A percentile compares a stretch with the other conserved stretches of the same genome.
Evolutionary conservation across 2,329 filamentous ascomycete genomes (phyloP).

Genomic region (Xylaria hypoxylon): DNA sequence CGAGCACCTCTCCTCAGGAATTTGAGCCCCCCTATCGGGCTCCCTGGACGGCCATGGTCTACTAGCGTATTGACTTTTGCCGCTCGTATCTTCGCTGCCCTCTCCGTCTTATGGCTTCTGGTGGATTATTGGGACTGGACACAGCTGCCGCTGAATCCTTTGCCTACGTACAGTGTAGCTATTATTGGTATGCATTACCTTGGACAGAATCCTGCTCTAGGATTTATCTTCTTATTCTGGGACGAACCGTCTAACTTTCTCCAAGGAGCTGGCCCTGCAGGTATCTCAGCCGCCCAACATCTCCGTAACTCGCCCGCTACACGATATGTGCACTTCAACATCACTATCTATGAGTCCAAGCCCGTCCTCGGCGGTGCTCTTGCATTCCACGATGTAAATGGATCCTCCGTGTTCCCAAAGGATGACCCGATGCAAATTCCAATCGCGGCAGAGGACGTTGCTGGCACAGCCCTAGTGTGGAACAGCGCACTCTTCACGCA

Average conservation of each 20-base stretch:
- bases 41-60: not conserved
- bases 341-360: constrained; percentile 42
- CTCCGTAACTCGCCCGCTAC: not conserved
- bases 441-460: constrained; percentile 44
- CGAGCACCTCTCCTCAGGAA: not conserved
- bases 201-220: too few species aligned
- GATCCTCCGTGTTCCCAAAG: constrained; percentile 38
- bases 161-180: not conserved
- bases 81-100: too few species aligned
- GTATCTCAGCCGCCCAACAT: constrained; percentile 7
- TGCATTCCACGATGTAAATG: constrained; percentile 36
- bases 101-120: too few species aligned
- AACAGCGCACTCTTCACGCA: constrained; percentile 41
- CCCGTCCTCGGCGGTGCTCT: constrained; percentile 41
- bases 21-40: too few species aligned
- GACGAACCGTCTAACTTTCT: not conserved
- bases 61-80: too few species aligned
- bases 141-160: too few species aligned
- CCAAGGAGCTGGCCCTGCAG: constrained; percentile 4
- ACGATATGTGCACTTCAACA: constrained; percentile 32
- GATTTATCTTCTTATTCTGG: not conserved
- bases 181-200: constrained; percentile 1
- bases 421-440: constrained; percentile 38
- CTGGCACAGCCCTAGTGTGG: constrained; percentile 41
- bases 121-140: too few species aligned